Evolutionary conservation across 1,139 yeast genomes (phyloP), one percentile per base, ranked within the genome.

Genomic region (Taiozyma onychis): DNA sequence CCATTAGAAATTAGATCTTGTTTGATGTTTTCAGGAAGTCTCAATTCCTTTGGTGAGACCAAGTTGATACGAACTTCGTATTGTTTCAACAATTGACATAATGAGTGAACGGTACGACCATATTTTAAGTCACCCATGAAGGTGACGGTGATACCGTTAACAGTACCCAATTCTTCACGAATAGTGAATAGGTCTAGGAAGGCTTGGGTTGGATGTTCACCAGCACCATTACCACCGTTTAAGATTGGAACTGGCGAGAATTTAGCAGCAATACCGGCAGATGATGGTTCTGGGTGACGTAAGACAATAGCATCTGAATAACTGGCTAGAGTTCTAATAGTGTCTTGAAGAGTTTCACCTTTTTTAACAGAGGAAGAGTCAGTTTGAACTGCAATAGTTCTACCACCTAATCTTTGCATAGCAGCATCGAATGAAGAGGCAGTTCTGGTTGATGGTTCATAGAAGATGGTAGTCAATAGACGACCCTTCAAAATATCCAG

Each of bases 141-240:
- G 9, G 99, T 95, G 58, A 95, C 95, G 44, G 97, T 90, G 66
- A 95, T 86, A 67, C 98, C 98, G 68, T 95, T 95, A 48, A 95
- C 98, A 53, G 98, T 89, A 68, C 99, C 99, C 60, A 95, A 78
- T 74, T 95, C 99, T 73, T 95, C 99, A 74, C 99, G 88, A 63
- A 95, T 95, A 51, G 99, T 95, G 79, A 93, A 95, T 71, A 95
- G 76, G 67, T 95, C 99, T 64, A 95, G 77, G 75, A 95, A 86
- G 2, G 99, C 99, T 74, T 95, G 99, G 28, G 99, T 88, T 63
- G 99, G 99, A 72, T 93, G 99, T 75, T 93, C 99, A 71, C 88
- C 85, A 48, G 97, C 76, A 44, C 99, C 99, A 67, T 93, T 93
- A 67, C 99, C 99, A 66, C 97, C 99, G 67, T 95, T 95, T 69